These are phyloP conservation scores for Dioscorea cayenensis DNA, from an alignment of 116 monocot species.

Conservation along the genomic window DNA sequence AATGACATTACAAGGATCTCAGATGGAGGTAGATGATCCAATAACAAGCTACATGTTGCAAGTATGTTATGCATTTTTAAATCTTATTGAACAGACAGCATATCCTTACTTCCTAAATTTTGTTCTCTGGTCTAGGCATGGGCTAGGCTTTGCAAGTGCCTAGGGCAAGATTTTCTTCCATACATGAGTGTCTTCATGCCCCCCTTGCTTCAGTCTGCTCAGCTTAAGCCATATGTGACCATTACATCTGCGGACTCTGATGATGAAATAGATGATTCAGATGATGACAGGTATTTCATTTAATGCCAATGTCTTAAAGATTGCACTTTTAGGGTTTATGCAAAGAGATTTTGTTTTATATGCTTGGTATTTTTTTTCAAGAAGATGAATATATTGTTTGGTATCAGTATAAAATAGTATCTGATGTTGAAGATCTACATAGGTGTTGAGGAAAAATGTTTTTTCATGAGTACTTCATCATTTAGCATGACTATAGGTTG, in stretches of 20 bases:
- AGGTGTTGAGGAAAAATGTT: too few relatives aligned
- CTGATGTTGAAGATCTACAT: too few relatives aligned
- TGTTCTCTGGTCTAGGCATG: conserved; percentile 57
- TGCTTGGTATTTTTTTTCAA: too few relatives aligned
- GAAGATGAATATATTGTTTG: too few relatives aligned
- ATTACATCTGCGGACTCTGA: conserved; percentile 86
- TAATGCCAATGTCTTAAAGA: neutral
- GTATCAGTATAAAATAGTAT: too few relatives aligned
- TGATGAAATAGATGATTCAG: conserved; percentile 77
- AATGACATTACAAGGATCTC: conserved; percentile 87
- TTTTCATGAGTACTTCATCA: too few relatives aligned
- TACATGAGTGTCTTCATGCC: conserved; percentile 99
- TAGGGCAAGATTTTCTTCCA: conserved; percentile 97
- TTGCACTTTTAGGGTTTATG: too few relatives aligned
- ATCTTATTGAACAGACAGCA: neutral
- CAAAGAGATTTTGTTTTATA: neutral
- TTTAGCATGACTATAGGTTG: too few relatives aligned
- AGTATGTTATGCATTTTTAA: conserved; percentile 18
- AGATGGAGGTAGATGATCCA: conserved; percentile 84
- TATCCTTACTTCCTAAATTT: conserved; percentile 1
- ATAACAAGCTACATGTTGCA: conserved; percentile 94
- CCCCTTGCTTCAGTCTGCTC: conserved; percentile 89
- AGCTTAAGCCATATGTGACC: conserved; percentile 91
- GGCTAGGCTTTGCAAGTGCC: conserved; percentile 96
- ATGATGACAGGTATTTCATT: conserved; percentile 75